These are phyloP conservation scores for Cytospora leucostoma DNA, from an alignment of 2,329 filamentous ascomycete genomes.

Conservation along the genomic window DNA sequence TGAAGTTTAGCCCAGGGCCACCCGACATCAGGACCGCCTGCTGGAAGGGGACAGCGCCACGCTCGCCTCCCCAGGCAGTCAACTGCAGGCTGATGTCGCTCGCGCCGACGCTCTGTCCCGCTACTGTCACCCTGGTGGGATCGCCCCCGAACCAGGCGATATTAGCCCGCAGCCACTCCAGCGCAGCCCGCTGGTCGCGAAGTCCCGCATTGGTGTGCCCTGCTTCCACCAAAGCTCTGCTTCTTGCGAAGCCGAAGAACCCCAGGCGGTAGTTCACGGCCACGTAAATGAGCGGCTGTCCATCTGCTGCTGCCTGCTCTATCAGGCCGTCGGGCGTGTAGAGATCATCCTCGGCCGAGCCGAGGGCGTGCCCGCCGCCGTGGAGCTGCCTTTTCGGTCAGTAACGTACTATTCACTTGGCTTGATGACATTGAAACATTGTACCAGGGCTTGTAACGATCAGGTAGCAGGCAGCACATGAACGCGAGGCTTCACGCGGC, in stretches of 20 bases:
- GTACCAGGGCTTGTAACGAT: slow-evolving; percentile 26
- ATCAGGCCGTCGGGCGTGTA: slow-evolving; percentile 33
- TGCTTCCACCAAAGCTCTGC: slow-evolving; percentile 29
- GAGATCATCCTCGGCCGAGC: slow-evolving; percentile 31
- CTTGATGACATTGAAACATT: background rate
- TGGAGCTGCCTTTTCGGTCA: background rate
- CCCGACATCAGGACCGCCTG: slow-evolving; percentile 38
- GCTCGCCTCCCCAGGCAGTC: slow-evolving; percentile 32
- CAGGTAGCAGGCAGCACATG: slow-evolving; percentile 26
- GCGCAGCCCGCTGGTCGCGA: slow-evolving; percentile 36
- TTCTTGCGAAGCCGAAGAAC: slow-evolving; percentile 33
- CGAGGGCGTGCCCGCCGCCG: slow-evolving; percentile 32
- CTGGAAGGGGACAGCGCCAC: slow-evolving; percentile 34
- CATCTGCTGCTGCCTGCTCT: slow-evolving; percentile 29
- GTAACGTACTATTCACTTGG: background rate
- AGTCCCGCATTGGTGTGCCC: slow-evolving; percentile 36
- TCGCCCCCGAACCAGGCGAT: slow-evolving; percentile 14
- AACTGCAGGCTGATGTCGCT: slow-evolving; percentile 36
- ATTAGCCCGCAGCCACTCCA: slow-evolving; percentile 31
- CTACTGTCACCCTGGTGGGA: slow-evolving; percentile 31
- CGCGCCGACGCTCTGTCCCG: slow-evolving; percentile 37
- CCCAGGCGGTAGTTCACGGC: slow-evolving; percentile 33
- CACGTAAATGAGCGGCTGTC: slow-evolving; percentile 31
- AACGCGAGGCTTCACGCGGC: no score
- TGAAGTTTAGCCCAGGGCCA: slow-evolving; percentile 35